phyloP scores from a whole-genome alignment of 345 rosid species.

The Rubroshorea leprosula region DNA sequence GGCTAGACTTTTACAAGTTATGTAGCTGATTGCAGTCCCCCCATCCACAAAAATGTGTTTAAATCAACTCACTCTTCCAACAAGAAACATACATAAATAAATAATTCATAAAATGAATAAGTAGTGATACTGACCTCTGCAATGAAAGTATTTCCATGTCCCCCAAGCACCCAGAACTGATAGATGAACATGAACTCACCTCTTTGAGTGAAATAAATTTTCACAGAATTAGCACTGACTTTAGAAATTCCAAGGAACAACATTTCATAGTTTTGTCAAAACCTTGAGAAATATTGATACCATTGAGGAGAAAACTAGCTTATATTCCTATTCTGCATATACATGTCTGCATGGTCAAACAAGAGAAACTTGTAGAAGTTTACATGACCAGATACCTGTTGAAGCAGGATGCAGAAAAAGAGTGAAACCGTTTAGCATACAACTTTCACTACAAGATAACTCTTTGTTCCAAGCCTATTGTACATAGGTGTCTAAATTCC shows the following conservation, averaged over 20 bases:
- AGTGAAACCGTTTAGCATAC: neutral
- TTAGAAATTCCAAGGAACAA: neutral
- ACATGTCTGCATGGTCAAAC: neutral
- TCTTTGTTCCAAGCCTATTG: neutral
- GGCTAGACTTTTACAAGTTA: neutral
- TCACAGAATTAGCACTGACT: neutral
- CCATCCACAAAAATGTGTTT: neutral
- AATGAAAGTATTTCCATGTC: neutral
- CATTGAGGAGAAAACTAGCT: neutral
- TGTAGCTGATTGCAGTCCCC: neutral
- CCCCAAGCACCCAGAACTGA: neutral
- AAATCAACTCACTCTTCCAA: neutral
- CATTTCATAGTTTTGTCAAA: neutral
- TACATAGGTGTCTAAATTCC: slow-evolving; percentile 5
- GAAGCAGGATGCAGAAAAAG: neutral
- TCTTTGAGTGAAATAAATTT: neutral
- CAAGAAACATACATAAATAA: neutral
- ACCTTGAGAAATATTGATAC: neutral
- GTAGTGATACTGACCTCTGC: neutral
- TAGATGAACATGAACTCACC: neutral
- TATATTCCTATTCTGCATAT: neutral
- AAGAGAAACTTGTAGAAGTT: neutral
- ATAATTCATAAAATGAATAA: neutral
- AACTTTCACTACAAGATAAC: neutral
- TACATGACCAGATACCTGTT: neutral